A percentile compares a stretch with the other conserved stretches of the same genome.
Conservation (phyloP, 257 asterid genomes). For the Jacaranda mimosifolia region DNA sequence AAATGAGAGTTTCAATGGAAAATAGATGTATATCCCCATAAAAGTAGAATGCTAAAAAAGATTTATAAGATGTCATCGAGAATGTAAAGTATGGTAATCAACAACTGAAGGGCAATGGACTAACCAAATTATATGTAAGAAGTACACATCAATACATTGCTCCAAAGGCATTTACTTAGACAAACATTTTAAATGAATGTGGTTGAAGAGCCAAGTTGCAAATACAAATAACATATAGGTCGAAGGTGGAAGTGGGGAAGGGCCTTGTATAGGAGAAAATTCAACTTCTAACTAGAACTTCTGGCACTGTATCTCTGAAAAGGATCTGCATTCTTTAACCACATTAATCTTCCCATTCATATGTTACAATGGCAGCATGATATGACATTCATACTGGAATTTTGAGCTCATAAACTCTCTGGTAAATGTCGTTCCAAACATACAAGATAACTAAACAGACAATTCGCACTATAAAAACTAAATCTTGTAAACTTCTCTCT, state of each 20-base stretch:
- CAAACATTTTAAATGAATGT: background rate
- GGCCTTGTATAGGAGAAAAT: background rate
- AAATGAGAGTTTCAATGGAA: constrained; percentile 6
- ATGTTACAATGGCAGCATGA: background rate
- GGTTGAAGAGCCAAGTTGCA: background rate
- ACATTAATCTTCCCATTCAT: background rate
- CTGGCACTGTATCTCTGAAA: background rate
- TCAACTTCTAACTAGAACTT: background rate
- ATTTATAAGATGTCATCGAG: background rate
- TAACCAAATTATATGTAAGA: background rate
- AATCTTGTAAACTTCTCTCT: no score
- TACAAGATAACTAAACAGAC: background rate
- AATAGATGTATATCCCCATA: background rate
- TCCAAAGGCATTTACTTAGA: background rate
- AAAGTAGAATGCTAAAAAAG: background rate
- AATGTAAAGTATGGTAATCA: background rate
- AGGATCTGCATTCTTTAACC: background rate
- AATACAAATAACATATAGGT: background rate
- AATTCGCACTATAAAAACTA: no score
- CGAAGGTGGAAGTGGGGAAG: background rate
- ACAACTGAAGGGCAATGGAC: background rate
- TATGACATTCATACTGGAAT: background rate
- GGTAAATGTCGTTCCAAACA: background rate
- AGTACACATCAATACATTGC: background rate
- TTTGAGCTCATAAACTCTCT: background rate